Conservation (phyloP, 768 basidiomycete species). For the Pholiota conissans region DNA sequence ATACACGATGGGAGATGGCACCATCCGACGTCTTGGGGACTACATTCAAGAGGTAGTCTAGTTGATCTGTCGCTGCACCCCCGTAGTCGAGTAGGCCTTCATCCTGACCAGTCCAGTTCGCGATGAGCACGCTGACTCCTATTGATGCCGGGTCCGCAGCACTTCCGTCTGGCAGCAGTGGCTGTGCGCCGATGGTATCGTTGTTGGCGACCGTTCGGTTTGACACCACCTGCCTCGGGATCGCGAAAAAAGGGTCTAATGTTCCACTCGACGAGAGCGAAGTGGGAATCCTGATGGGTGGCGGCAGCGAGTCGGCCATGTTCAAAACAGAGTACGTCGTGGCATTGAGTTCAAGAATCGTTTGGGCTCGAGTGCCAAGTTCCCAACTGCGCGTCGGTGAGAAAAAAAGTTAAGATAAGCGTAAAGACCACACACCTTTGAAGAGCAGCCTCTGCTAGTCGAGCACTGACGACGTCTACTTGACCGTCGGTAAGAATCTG, state of each 20-base stretch:
- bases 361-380: conserved; percentile 53
- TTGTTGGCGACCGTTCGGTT: conserved; percentile 44
- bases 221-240: conserved; percentile 50
- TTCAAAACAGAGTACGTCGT: conserved; percentile 44
- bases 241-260: conserved; percentile 56
- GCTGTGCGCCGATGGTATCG: conserved; percentile 49
- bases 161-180: conserved; percentile 54
- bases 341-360: conserved; percentile 46
- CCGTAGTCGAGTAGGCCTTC: conserved; percentile 50
- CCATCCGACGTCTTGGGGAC: conserved; percentile 71
- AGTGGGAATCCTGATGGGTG: conserved; percentile 32
- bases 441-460: conserved; percentile 36
- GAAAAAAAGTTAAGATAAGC: background rate
- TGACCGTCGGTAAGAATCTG: conserved; percentile 35
- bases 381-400: conserved; percentile 45
- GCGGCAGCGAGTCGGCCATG: conserved; percentile 30
- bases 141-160: conserved; percentile 81
- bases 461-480: conserved; percentile 31
- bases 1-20: conserved; percentile 76
- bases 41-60: conserved; percentile 55
- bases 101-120: conserved; percentile 47
- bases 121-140: conserved; percentile 67
- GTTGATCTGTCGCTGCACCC: conserved; percentile 63
- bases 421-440: conserved; percentile 29
- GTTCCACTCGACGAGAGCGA: conserved; percentile 26